Evolutionary conservation across 2,329 filamentous ascomycete genomes (phyloP).

Genomic region (Talaromyces albobiverticillius): DNA sequence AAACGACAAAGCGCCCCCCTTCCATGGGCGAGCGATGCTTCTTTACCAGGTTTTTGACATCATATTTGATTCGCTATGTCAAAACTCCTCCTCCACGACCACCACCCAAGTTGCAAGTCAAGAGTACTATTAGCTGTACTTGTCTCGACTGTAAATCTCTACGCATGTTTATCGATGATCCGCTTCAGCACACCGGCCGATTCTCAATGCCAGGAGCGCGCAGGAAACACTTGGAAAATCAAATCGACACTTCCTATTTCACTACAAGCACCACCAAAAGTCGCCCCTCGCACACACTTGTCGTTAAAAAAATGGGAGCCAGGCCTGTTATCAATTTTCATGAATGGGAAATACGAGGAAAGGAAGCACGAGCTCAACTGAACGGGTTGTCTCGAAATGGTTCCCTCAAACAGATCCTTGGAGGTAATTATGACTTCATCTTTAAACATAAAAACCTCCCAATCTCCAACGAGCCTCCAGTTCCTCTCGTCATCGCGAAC

Average conservation of each 20-base stretch:
- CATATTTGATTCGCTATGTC: background rate
- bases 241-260: conserved; percentile 1
- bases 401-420: conserved; percentile 4
- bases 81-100: background rate
- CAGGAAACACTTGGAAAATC: conserved; percentile 2
- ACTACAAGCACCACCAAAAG: background rate
- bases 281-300: background rate
- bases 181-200: background rate
- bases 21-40: background rate
- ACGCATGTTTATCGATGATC: background rate
- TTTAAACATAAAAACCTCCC: conserved; percentile 3
- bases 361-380: background rate
- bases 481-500: background rate
- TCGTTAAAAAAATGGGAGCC: background rate
- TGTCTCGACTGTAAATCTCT: background rate
- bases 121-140: background rate
- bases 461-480: background rate
- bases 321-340: background rate
- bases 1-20: background rate
- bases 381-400: background rate
- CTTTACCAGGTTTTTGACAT: background rate
- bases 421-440: background rate
- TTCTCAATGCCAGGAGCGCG: conserved; percentile 1
- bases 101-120: conserved; percentile 1
- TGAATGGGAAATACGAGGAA: background rate